Evolutionary conservation across 805 yeast species (phyloP), one percentile per base, ranked within the genome.

Genomic region (Metschnikowia borealis): DNA sequence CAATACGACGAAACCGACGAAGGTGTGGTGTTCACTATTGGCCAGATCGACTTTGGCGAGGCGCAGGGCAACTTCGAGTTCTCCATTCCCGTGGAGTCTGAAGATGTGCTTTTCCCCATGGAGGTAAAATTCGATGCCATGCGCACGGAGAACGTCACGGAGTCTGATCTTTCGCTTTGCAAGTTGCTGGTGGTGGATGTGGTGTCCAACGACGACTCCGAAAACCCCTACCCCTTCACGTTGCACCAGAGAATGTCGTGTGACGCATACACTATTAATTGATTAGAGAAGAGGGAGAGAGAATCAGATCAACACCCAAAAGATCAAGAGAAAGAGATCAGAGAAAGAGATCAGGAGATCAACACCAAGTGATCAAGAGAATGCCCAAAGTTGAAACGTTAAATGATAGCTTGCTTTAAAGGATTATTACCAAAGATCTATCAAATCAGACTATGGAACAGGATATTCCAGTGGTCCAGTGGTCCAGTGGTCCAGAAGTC

Each of bases 61-160:
- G 72, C 81, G 4, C 74, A 79, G 23, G 96, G 91, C 41, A 83
- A 88, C 40, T 84, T 94, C 66, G 96, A 88, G 65, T 84, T 94
- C 64, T 67, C 84, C 7, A 81, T 89, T 52, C 85, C 84, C 56
- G 86, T 84, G 17, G 84, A 77, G 37, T 82, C 80, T 55, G 97
- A 92, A 68, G 96, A 90, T 54, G 78, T 82, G 11, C 74, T 92
- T 61, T 92, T 90, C 87, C 99, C 99, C 53, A 82, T 92, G 75
- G 83, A 83, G 60, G 79, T 90, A 37, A 69, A 75, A 45, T 88
- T 90, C 71, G 74, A 74, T 38, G 64, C 75, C 40, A 71, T 75
- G 36, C 71, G 71, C 54, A 77, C 77, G 20, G 71, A 38, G 5
- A 23, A 68, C 15, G 71, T 76, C 32, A 68, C 64, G 32, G 77